These are phyloP conservation scores for Smittium culicis DNA, from an alignment of 371 early-diverging fungal genomes.

Conservation along the genomic window DNA sequence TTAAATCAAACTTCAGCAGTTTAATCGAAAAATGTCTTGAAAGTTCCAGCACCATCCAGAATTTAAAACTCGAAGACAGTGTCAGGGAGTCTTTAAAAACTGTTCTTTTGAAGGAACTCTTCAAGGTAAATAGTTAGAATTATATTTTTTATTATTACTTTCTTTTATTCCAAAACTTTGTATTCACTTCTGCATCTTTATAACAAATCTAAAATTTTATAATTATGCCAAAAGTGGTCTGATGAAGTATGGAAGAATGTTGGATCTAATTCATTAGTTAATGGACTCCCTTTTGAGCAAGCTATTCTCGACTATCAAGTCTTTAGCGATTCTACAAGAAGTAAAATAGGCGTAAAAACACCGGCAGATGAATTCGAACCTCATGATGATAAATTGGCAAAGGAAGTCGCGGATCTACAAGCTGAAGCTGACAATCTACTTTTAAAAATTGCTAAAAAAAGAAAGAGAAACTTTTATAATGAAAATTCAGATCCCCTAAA, in stretches of 20 bases:
- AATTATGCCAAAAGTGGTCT: background rate
- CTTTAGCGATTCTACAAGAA: background rate
- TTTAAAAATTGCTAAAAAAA: background rate
- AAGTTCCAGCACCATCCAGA: background rate
- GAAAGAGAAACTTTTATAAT: too few relatives aligned
- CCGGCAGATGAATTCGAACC: conserved; percentile 8
- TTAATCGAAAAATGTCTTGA: conserved; percentile 7
- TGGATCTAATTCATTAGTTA: conserved; percentile 8
- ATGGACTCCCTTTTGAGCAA: conserved; percentile 9
- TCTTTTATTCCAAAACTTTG: background rate
- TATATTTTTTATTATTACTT: background rate
- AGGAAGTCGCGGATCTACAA: conserved; percentile 8
- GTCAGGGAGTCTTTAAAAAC: background rate
- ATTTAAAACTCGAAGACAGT: background rate
- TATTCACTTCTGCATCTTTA: background rate
- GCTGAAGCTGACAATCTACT: conserved; percentile 10
- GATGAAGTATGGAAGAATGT: conserved; percentile 3
- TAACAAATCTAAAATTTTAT: conserved; percentile 1
- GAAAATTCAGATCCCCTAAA: too few relatives aligned
- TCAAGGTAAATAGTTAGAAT: background rate
- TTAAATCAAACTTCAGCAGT: background rate
- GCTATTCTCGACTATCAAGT: background rate
- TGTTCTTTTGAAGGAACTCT: background rate
- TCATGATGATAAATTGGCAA: conserved; percentile 11
- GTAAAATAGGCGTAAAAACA: background rate